Base-by-base conservation (phyloP, 306 rosid genomes). In the Adenanthera pavonina region DNA sequence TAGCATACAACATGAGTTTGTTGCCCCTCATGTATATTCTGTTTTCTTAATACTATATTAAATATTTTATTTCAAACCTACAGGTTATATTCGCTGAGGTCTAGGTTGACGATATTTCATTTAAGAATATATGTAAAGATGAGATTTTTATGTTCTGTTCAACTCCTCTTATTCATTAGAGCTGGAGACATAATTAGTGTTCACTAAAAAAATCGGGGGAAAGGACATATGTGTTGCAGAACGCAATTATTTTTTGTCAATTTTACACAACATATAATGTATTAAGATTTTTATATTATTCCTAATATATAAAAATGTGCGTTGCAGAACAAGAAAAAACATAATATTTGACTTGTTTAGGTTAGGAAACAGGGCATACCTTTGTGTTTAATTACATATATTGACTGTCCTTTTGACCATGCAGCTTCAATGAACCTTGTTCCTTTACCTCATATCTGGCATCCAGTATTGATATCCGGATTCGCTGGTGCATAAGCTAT, bases 321-420 rank as follows among this genome's bases (percentile, higher is more conserved):
- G 34, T 35, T 64, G 69, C 46, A 34, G 69, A 12, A 44, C 44
- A 3, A 41, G 44, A 5, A 41, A 41, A 36, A 41, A 41, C 44
- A n/a, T n/a, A n/a, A 41, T 41, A 5, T 41, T 41, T 3, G 44
- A 5, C 44, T 41, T 3, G 6, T 7, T 5, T 7, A 41, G 44
- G 2, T 34, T 6, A 35, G 16, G 38, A 66, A 66, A 36, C 30
- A 49, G 3, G 46, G n/a, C n/a, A 53, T 53, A 78, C 86, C 83
- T 84, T 67, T 78, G 74, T 67, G 35, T 73, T 66, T 47, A 44
- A 48, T 36, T 30, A 74, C 13, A 54, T 64, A 67, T 40, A 81
- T 75, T 12, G 49, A 25, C 57, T 47, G 44, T 70, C 41, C 67
- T 79, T 56, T 56, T 82, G 72, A 43, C 41, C 35, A 71, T 7